Evolutionary conservation across 176 grass and related monocot species (phyloP), one percentile per base, ranked within the genome.

Genomic region (Musa itinerans): DNA sequence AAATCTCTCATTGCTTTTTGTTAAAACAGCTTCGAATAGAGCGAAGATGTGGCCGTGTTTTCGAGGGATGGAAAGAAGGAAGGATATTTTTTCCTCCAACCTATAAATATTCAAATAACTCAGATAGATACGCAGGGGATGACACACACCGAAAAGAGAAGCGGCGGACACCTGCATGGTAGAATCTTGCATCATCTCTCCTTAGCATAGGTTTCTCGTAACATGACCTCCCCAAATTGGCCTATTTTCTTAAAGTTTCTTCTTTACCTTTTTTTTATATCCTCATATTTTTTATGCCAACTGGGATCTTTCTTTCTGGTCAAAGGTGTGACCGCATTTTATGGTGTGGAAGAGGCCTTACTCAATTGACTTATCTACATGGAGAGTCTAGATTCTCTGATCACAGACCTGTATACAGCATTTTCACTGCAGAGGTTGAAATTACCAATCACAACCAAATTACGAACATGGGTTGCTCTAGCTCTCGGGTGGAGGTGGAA

Each of bases 81-180:
- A 87, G 82, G 8, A 91, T 98, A 78, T 98, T 93, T 83, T 98
- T 98, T 86, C 94, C 90, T 68, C 94, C 94, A 43, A 98, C 94
- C 76, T 98, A 98, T 64, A 98, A 98, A 82, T 98, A 93, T 62
- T 98, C 94, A 68, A 93, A 90, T 68, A 98, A 98, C 79, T 98
- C 94, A 24, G 94, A 98, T 73, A 90, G 78, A 19, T 98, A 93
- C 73, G 79, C 94, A 65, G 94, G 92, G 21, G 92, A 91, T 73
- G 88, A 87, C 53, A 80, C 89, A 71, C 81, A 76, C 72, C 74
- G 86, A 9, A 98, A 98, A 79, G 94, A 93, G 79, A 98, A 98
- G 78, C 74, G 94, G 58, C 78, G 90, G 85, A 97, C 88, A n/a
- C 94, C 90, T 53, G 94, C 94, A 63, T 97, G 94, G 94, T 97